Percentiles rank a stretch among this genome's conserved stretches.
Evolutionary conservation across 2,329 filamentous ascomycete species (phyloP).

Genomic region (Ilyonectria robusta): DNA sequence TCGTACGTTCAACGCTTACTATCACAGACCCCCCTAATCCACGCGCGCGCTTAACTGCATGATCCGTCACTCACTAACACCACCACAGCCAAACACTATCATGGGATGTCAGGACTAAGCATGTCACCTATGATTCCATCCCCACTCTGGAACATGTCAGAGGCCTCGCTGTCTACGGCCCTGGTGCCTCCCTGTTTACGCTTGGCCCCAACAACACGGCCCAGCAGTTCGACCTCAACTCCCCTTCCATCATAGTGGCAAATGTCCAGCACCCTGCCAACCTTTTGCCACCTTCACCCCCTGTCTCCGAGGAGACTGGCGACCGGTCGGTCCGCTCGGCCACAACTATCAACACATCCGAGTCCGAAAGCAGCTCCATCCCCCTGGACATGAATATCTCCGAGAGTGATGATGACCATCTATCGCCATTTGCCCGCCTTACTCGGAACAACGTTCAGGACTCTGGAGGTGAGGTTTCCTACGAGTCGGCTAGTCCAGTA

Average conservation of each 20-base stretch:
- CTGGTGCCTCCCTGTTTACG: slow-evolving; percentile 93
- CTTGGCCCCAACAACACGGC: slow-evolving; percentile 89
- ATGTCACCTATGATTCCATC: slow-evolving; percentile 90
- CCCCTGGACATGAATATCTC: slow-evolving; percentile 73
- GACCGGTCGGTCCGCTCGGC: slow-evolving; percentile 64
- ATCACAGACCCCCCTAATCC: slow-evolving; percentile 47
- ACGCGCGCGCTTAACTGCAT: slow-evolving; percentile 64
- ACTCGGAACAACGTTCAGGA: slow-evolving; percentile 77
- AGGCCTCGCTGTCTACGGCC: slow-evolving; percentile 89
- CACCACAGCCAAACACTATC: slow-evolving; percentile 83
- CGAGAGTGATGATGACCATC: slow-evolving; percentile 82
- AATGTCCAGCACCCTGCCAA: slow-evolving; percentile 90
- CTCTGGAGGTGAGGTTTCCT: slow-evolving; percentile 69
- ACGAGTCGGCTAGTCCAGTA: slow-evolving; percentile 76
- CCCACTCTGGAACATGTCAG: slow-evolving; percentile 86
- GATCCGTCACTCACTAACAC: slow-evolving; percentile 52
- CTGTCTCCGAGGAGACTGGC: slow-evolving; percentile 81
- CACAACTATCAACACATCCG: slow-evolving; percentile 64
- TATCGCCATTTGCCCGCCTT: slow-evolving; percentile 82
- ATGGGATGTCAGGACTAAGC: slow-evolving; percentile 99
- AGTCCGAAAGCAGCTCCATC: slow-evolving; percentile 69
- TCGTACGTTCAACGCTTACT: slow-evolving; percentile 72
- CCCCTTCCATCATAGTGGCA: slow-evolving; percentile 82
- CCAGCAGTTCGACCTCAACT: slow-evolving; percentile 95
- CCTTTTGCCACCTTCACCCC: slow-evolving; percentile 83